Conservation (phyloP, 768 basidiomycete species). For the Pulveroboletus sp. region DNA sequence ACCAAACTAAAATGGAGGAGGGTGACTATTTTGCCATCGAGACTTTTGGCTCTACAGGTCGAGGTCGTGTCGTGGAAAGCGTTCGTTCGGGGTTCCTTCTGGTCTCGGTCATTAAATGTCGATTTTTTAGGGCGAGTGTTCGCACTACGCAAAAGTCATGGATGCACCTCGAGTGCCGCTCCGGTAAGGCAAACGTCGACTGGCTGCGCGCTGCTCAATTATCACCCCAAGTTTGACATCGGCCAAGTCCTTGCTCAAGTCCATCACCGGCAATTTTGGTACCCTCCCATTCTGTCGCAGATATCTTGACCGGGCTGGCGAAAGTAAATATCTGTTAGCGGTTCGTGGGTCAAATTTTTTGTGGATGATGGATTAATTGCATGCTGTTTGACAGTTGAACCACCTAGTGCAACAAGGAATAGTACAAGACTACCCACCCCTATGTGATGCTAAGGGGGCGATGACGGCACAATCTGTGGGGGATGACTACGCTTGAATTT, state of each 20-base stretch:
- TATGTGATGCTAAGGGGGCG: constrained; percentile 76
- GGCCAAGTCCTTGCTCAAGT: constrained; percentile 79
- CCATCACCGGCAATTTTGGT: constrained; percentile 90
- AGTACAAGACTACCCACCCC: constrained; percentile 88
- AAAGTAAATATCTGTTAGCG: constrained; percentile 89
- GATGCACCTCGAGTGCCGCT: constrained; percentile 71
- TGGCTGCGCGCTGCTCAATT: background rate
- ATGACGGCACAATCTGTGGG: constrained; percentile 92
- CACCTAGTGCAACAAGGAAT: constrained; percentile 84
- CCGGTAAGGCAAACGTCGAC: constrained; percentile 44
- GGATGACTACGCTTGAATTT: constrained; percentile 23
- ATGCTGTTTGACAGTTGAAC: constrained; percentile 55
- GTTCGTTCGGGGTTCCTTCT: constrained; percentile 36
- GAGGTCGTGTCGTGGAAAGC: constrained; percentile 80
- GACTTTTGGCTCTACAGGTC: constrained; percentile 96
- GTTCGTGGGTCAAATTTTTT: constrained; percentile 38
- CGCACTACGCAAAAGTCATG: constrained; percentile 79
- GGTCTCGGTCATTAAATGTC: background rate
- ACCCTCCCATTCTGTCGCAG: constrained; percentile 93
- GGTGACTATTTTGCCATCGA: constrained; percentile 99
- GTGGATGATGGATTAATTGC: background rate
- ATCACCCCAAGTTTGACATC: constrained; percentile 61
- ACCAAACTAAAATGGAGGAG: constrained; percentile 97
- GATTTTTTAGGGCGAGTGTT: constrained; percentile 71
- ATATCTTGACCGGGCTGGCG: constrained; percentile 89